Conservation (phyloP, 148 eudicot species). For the Silene conica region DNA sequence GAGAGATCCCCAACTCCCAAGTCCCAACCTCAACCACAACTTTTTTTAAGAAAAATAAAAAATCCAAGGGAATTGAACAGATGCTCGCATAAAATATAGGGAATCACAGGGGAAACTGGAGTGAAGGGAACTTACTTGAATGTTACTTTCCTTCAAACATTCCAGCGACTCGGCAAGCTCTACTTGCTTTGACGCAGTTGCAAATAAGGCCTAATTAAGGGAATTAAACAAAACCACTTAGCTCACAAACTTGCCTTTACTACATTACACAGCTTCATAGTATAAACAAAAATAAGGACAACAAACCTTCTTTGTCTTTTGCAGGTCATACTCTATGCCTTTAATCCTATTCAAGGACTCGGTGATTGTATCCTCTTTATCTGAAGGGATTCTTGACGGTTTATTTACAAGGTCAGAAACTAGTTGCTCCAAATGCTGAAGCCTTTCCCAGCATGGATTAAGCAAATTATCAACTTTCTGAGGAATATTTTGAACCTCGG, state of each 20-base stretch:
- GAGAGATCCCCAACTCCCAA: not conserved
- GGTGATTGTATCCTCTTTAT: conserved; percentile 70
- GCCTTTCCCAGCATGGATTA: conserved; percentile 69
- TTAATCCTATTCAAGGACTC: conserved; percentile 81
- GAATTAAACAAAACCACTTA: not conserved
- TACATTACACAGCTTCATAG: not conserved
- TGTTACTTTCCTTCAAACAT: conserved; percentile 43
- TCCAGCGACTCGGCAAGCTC: conserved; percentile 90
- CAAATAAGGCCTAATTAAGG: conserved; percentile 56
- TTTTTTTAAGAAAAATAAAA: not conserved
- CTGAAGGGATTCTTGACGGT: conserved; percentile 75
- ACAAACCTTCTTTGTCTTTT: conserved; percentile 82
- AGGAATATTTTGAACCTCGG: conserved; percentile 24
- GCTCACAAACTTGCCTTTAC: not conserved
- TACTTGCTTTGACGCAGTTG: conserved; percentile 84
- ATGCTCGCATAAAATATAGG: not conserved
- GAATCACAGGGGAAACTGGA: not conserved
- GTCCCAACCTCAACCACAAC: not conserved
- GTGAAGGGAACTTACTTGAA: not conserved
- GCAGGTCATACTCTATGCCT: conserved; percentile 85
- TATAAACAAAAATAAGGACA: not conserved
- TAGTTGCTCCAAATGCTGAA: conserved; percentile 60
- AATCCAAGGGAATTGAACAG: not conserved
- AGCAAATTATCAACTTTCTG: conserved; percentile 40
- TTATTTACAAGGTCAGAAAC: conserved; percentile 68